Evolutionary conservation across 768 basidiomycete species (phyloP), one percentile per base, ranked within the genome.

Genomic region (Mycena latifolia): DNA sequence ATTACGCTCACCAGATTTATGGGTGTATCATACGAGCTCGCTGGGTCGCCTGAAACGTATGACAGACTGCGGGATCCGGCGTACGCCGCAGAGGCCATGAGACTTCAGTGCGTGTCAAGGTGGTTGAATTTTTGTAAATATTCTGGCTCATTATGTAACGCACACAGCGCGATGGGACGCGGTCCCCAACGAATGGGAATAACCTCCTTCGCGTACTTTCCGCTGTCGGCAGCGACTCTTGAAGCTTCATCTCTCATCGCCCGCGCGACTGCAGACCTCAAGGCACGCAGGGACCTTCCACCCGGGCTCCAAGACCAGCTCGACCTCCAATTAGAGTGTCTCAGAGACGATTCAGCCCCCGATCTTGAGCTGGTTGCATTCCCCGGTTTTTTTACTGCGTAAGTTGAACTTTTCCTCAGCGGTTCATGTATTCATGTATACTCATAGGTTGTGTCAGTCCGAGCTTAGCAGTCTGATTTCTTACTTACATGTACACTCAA

Each of bases 241-340:
- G 56, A 65, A 18, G 63, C 63, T 12, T 17, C 47, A 11, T 31
- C 6, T 9, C 63, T 65, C 31, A 28, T 65, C 8, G 50, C 45
- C 7, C 41, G 55, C 6, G 63, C 55, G 5, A 31, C 55, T 4
- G 39, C 20, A 14, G 17, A 22, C 10, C 43, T 75, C 39, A 66
- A 63, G 28, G 70, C 67, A 55, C 70, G 69, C 14, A 67, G 66
- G 2, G 69, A 71, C 15, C 69, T 72, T 27, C 66, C 75, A 0
- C 78, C 81, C 2, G 81, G 80, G 0, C 55, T 82, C 2, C 63
- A 64, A 15, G 82, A 83, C 59, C 85, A 85, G 67, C 77, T 80
- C 41, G 73, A 79, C 31, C 66, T 84, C 11, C 79, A 79, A 59
- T 63, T 84, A 11, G 74, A 75, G 12, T 64, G 29, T 20, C 63